Evolutionary conservation across 768 basidiomycete genomes (phyloP).

Genomic region (Udeniomyces megalosporus): DNA sequence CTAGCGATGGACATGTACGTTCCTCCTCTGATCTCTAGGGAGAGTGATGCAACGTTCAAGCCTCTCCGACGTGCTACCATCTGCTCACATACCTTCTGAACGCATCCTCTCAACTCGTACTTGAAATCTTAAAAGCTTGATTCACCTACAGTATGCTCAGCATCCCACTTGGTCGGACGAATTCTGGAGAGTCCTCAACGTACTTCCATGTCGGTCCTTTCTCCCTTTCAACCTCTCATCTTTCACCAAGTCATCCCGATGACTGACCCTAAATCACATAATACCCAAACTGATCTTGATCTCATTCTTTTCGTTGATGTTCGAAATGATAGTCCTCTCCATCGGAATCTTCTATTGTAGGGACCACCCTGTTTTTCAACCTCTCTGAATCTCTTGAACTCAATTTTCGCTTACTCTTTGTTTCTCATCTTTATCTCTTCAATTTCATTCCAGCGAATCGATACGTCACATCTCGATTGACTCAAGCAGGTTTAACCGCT

Average conservation of each 20-base stretch:
- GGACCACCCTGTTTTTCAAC: neutral
- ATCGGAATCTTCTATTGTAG: conserved; percentile 5
- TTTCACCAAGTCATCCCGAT: neutral
- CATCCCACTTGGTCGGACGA: conserved; percentile 7
- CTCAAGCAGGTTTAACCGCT: neutral
- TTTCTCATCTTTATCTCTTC: too few species aligned
- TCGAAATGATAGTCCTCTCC: neutral
- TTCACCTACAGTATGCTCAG: conserved; percentile 14
- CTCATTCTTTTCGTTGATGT: neutral
- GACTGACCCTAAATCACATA: too few species aligned
- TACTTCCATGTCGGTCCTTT: conserved; percentile 1
- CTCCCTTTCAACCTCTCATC: neutral
- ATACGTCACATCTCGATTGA: neutral
- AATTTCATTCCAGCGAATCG: neutral
- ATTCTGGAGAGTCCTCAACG: conserved; percentile 8
- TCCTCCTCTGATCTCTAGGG: neutral
- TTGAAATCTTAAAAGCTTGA: neutral
- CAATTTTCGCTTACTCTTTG: neutral
- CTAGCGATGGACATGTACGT: conserved; percentile 16
- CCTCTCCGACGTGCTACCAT: neutral
- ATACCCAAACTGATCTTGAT: too few species aligned
- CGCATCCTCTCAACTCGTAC: neutral
- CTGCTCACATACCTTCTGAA: neutral
- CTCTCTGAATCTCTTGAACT: neutral
- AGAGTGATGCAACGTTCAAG: neutral